These are phyloP conservation scores for Trichophyton simii DNA, from an alignment of 2,329 filamentous ascomycete genomes.

Conservation along the genomic window DNA sequence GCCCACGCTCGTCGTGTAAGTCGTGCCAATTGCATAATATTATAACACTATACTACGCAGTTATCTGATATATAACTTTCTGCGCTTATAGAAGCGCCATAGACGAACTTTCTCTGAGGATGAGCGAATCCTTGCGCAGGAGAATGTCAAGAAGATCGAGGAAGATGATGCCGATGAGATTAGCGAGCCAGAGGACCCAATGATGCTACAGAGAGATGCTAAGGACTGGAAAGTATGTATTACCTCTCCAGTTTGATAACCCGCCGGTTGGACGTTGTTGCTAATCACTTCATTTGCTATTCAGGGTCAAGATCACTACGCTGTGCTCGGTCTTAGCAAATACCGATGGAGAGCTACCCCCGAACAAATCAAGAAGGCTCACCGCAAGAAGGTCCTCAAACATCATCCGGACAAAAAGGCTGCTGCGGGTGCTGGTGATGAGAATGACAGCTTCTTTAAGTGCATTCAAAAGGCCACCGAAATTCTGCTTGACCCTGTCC, in stretches of 20 bases:
- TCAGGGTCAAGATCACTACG: conserved; percentile 92
- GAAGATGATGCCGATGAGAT: conserved; percentile 81
- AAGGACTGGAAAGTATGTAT: conserved; percentile 93
- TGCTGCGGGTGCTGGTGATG: conserved; percentile 70
- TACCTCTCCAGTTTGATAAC: conserved; percentile 18
- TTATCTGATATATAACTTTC: not conserved
- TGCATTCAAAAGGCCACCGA: conserved; percentile 98
- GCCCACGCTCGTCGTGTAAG: conserved; percentile 83
- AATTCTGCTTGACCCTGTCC: conserved; percentile 78
- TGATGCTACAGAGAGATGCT: conserved; percentile 83
- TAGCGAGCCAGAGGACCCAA: conserved; percentile 83
- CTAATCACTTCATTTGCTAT: not conserved
- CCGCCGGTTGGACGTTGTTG: not conserved
- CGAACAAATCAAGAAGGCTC: conserved; percentile 96
- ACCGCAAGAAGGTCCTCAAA: conserved; percentile 98
- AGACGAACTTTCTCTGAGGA: conserved; percentile 98
- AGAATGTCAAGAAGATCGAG: conserved; percentile 90
- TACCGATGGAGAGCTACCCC: conserved; percentile 88
- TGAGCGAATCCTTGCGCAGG: conserved; percentile 89
- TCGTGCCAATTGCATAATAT: conserved; percentile 10
- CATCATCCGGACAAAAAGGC: conserved; percentile 99
- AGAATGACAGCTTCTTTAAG: conserved; percentile 96
- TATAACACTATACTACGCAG: not conserved
- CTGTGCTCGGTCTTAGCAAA: conserved; percentile 82
- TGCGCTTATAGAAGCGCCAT: conserved; percentile 52